phyloP scores from a whole-genome alignment of 1,284 basidiomycete species.

The Pseudozyma flocculosa region DNA sequence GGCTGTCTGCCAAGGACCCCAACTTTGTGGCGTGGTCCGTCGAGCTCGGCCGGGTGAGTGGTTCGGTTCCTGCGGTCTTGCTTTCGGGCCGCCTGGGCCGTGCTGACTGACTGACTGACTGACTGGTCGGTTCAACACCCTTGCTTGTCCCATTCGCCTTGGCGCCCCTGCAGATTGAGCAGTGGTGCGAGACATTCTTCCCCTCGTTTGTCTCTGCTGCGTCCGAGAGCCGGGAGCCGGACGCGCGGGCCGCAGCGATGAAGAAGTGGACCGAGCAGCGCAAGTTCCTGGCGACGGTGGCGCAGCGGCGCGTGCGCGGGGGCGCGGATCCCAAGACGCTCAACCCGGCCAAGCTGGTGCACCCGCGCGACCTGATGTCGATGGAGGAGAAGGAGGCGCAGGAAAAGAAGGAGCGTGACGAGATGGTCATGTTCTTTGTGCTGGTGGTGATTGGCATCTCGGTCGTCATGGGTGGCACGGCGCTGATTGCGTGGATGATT shows the following conservation, averaged over 20 bases:
- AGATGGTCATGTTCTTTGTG: constrained; percentile 42
- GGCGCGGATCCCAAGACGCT: constrained; percentile 4
- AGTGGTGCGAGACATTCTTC: constrained; percentile 54
- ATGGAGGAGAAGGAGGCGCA: constrained; percentile 17
- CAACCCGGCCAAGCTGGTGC: constrained; percentile 3
- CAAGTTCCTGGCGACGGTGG: constrained; percentile 11
- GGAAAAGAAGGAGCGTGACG: constrained; percentile 27
- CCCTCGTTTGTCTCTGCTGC: constrained; percentile 42
- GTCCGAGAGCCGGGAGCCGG: constrained; percentile 11
- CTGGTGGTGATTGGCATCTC: constrained; percentile 33
- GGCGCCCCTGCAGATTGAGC: constrained; percentile 31
- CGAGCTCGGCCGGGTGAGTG: constrained; percentile 34
- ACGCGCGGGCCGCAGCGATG: constrained; percentile 31
- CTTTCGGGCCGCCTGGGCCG: background rate
- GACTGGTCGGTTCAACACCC: no score
- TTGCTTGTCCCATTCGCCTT: background rate
- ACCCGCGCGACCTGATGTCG: constrained; percentile 25
- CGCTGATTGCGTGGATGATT: constrained; percentile 35
- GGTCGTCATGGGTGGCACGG: constrained; percentile 32
- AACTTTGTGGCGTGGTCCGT: constrained; percentile 64
- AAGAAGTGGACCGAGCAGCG: constrained; percentile 32
- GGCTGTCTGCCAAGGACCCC: constrained; percentile 77
- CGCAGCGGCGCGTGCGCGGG: constrained; percentile 13
- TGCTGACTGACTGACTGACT: background rate
- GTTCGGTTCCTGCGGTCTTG: no score